Evolutionary conservation across 2,329 filamentous ascomycete genomes (phyloP), one percentile per base, ranked within the genome.

Genomic region (Penicillium sp.): DNA sequence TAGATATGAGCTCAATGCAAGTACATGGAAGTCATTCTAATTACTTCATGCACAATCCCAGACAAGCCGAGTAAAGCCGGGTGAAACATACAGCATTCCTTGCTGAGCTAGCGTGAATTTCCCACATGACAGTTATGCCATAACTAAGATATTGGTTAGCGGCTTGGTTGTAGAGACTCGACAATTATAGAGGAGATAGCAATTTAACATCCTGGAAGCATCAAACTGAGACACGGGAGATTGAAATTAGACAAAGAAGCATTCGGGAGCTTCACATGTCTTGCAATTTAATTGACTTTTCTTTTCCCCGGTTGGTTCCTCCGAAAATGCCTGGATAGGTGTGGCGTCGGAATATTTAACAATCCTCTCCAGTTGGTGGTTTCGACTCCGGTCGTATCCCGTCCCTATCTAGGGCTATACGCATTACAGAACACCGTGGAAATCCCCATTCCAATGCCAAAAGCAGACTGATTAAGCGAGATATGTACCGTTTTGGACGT

Each of bases 221-320:
- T 35, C 19, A 46, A 58, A 26, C 16, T 55, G 57, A 57, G 54
- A 59, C 47, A 49, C 25, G 48, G 50, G 50, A 49, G 25, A 33
- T 19, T 26, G 28, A n/a, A 48, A 28, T 30, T 42, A 22, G n/a
- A 36, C 14, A 37, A 44, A 41, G 38, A 49, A 38, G 31, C 50
- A 41, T 49, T 59, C 17, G 5, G 30, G 2, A 33, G 14, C 12
- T 45, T 45, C 30, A 59, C 50, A 58, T 56, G 55, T 11, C 10
- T 10, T 44, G 50, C 56, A 61, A 58, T 60, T 19, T 58, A 57
- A 57, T 63, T 58, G 43, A 60, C 30, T 61, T 62, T 62, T 19
- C 5, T 5, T 19, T 53, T 43, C 46, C 55, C 47, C 57, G 55
- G 55, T 54, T 55, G 53, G 50, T 46, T 59, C 50, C 51, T 41